Evolutionary conservation across 2,329 filamentous ascomycete species (phyloP).

Genomic region (Gaeumannomyces sp.): DNA sequence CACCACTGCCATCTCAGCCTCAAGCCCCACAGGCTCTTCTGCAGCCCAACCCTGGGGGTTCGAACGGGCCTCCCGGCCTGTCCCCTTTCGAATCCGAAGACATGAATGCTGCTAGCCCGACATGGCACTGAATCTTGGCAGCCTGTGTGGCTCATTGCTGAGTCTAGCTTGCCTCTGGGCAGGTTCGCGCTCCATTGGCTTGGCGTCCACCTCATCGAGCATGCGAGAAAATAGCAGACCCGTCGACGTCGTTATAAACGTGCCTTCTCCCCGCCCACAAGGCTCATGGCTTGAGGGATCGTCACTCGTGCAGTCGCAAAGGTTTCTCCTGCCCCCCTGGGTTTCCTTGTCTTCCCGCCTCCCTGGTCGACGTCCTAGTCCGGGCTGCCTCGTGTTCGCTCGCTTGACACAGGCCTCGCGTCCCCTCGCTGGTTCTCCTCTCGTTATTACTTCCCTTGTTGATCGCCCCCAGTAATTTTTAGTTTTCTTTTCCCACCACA

Average conservation of each 20-base stretch:
- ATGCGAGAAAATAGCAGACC: not conserved
- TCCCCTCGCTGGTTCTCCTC: constrained; percentile 3
- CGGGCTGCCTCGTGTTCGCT: constrained; percentile 7
- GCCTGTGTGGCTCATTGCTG: constrained; percentile 6
- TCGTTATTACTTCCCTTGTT: not conserved
- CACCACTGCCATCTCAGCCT: constrained; percentile 11
- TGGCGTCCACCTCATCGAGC: not conserved
- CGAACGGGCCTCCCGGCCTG: not conserved
- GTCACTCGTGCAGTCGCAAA: constrained; percentile 1
- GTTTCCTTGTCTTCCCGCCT: not conserved
- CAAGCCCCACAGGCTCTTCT: constrained; percentile 7
- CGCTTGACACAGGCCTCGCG: constrained; percentile 5
- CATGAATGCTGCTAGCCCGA: constrained; percentile 5
- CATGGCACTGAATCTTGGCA: not conserved
- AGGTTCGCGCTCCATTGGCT: not conserved
- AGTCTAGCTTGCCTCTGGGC: constrained; percentile 3
- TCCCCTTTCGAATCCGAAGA: not conserved
- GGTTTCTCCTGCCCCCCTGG: not conserved
- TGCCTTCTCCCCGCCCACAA: constrained; percentile 4
- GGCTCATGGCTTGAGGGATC: not conserved
- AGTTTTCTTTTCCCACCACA: not conserved
- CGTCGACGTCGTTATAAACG: constrained; percentile 8
- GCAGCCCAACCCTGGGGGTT: constrained; percentile 6
- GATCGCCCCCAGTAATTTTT: not conserved
- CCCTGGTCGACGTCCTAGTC: not conserved